Evolutionary conservation across 768 basidiomycete genomes (phyloP).

Genomic region (Lenzites betulinus): DNA sequence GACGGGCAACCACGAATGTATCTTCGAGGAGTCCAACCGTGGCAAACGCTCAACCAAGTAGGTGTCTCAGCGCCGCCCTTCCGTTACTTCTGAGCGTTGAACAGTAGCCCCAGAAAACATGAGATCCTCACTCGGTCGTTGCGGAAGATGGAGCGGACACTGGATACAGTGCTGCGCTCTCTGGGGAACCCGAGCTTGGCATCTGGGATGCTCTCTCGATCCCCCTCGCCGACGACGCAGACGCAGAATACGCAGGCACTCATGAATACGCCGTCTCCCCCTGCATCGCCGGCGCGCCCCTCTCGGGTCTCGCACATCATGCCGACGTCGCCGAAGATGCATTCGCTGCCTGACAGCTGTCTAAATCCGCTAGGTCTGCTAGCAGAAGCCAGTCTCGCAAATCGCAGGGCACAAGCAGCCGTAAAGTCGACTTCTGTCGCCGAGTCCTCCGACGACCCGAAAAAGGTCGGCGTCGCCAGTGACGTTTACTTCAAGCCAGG

Average conservation of each 20-base stretch:
- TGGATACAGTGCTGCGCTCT: constrained; percentile 89
- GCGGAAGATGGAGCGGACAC: constrained; percentile 87
- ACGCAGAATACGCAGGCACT: constrained; percentile 54
- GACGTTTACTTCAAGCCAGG: constrained; percentile 93
- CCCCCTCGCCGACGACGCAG: constrained; percentile 69
- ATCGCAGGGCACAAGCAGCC: constrained; percentile 58
- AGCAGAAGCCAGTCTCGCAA: constrained; percentile 85
- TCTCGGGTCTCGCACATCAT: constrained; percentile 23
- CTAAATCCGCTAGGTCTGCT: constrained; percentile 91
- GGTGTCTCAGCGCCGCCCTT: constrained; percentile 27
- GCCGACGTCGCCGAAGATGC: constrained; percentile 79
- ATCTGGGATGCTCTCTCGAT: constrained; percentile 79
- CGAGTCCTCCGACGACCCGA: constrained; percentile 27
- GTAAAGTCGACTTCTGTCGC: constrained; percentile 21
- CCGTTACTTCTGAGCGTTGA: constrained; percentile 28
- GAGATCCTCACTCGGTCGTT: constrained; percentile 79
- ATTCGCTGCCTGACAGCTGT: constrained; percentile 88
- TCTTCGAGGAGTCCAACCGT: constrained; percentile 96
- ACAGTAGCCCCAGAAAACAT: constrained; percentile 64
- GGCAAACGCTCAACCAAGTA: constrained; percentile 89
- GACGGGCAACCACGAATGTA: constrained; percentile 82
- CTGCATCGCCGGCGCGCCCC: constrained; percentile 43
- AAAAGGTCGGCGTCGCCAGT: constrained; percentile 73
- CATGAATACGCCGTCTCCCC: constrained; percentile 39
- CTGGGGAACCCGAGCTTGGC: constrained; percentile 82